Conservation (phyloP, 768 basidiomycete species). For the Suillus plorans region DNA sequence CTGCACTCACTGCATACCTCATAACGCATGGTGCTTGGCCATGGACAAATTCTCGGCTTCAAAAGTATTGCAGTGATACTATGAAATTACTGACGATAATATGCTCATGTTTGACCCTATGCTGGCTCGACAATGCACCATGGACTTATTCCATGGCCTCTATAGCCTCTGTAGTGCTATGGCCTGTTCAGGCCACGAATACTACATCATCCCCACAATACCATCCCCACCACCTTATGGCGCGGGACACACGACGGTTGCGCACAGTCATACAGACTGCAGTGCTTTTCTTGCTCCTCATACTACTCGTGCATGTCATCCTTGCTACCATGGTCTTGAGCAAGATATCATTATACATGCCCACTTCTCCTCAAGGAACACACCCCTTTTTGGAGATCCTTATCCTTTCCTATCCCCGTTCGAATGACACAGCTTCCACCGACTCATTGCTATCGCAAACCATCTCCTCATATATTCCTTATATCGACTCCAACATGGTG, state of each 20-base stretch:
- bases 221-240: conserved; percentile 1
- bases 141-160: conserved; percentile 39
- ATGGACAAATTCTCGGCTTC: not conserved
- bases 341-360: conserved; percentile 6
- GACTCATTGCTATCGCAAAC: conserved; percentile 34
- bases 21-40: conserved; percentile 13
- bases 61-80: conserved; percentile 14
- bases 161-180: conserved; percentile 22
- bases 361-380: conserved; percentile 20
- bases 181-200: conserved; percentile 13
- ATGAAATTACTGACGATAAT: conserved; percentile 15
- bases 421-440: conserved; percentile 27
- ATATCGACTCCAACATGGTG: conserved; percentile 25
- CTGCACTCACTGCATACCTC: conserved; percentile 27
- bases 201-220: not conserved
- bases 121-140: conserved; percentile 34
- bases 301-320: conserved; percentile 7
- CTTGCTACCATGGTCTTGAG: conserved; percentile 6
- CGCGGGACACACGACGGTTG: conserved; percentile 8
- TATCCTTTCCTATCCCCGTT: conserved; percentile 39
- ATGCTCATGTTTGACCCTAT: conserved; percentile 12
- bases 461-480: conserved; percentile 37
- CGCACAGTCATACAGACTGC: conserved; percentile 18
- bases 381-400: conserved; percentile 40
- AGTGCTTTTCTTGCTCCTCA: conserved; percentile 19